Evolutionary conservation across 176 grass and related monocot species (phyloP).

Genomic region (Stipa capillata): DNA sequence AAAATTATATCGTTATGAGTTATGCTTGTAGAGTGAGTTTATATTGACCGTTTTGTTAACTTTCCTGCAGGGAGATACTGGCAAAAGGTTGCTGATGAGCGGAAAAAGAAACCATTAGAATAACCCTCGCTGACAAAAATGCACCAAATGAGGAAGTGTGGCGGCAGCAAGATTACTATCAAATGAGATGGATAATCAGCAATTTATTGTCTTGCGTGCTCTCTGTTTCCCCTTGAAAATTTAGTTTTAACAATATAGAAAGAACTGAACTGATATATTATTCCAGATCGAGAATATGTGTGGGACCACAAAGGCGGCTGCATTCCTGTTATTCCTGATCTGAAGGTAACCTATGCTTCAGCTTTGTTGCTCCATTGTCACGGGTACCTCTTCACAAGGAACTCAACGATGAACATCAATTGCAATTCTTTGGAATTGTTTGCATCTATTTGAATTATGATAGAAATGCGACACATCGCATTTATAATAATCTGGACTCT

Average conservation of each 20-base stretch:
- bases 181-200: not conserved
- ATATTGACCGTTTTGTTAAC: not conserved
- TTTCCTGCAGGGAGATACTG: conserved; percentile 70
- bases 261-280: conserved; percentile 21
- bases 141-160: conserved; percentile 89
- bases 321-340: conserved; percentile 77
- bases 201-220: not conserved
- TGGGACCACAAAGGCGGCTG: conserved; percentile 52
- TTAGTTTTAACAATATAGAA: not conserved
- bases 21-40: not conserved
- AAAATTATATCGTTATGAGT: not conserved
- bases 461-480: not conserved
- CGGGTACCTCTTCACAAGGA: not conserved
- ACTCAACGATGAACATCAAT: not conserved
- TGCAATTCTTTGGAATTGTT: not conserved
- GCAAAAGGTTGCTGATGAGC: conserved; percentile 65
- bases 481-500: not conserved
- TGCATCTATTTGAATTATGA: not conserved
- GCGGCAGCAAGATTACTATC: conserved; percentile 44
- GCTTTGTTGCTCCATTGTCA: not conserved
- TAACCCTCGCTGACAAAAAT: conserved; percentile 96
- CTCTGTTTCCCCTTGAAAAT: not conserved
- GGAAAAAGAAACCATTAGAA: conserved; percentile 58
- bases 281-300: conserved; percentile 81
- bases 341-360: conserved; percentile 47